phyloP scores from a whole-genome alignment of 2,329 filamentous ascomycete genomes.

The Coniochaeta ligniaria region DNA sequence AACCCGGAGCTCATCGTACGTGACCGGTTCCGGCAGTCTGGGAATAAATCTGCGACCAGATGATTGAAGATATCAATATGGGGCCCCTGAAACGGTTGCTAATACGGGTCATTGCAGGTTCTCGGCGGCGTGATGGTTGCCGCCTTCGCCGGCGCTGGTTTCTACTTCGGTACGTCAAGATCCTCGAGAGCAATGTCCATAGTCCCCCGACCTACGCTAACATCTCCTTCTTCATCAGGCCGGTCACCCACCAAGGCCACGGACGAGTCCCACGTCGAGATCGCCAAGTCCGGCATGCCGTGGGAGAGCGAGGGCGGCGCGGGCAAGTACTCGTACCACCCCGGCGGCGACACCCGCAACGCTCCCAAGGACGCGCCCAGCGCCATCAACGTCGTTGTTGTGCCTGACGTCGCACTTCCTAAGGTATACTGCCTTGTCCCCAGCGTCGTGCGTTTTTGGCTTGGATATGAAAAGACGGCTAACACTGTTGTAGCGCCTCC shows the following conservation, averaged over 20 bases:
- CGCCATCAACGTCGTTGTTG: slow-evolving; percentile 88
- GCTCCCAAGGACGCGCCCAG: slow-evolving; percentile 84
- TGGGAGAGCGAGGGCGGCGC: slow-evolving; percentile 68
- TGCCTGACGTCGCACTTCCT: slow-evolving; percentile 88
- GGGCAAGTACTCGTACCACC: slow-evolving; percentile 74
- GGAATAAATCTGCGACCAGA: background rate
- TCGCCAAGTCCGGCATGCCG: slow-evolving; percentile 75
- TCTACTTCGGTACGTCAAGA: slow-evolving; percentile 65
- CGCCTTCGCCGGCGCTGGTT: slow-evolving; percentile 81
- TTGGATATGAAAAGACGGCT: slow-evolving; percentile 2
- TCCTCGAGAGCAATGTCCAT: background rate
- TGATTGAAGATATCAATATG: background rate
- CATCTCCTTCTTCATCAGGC: slow-evolving; percentile 38
- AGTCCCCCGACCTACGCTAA: slow-evolving; percentile 1
- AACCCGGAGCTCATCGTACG: slow-evolving; percentile 40
- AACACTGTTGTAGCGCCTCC: slow-evolving; percentile 58
- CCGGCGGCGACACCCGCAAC: slow-evolving; percentile 71
- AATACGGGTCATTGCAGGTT: slow-evolving; percentile 49
- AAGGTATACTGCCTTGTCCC: slow-evolving; percentile 47
- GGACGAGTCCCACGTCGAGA: slow-evolving; percentile 70
- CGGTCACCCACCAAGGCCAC: slow-evolving; percentile 77
- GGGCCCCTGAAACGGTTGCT: slow-evolving; percentile 4
- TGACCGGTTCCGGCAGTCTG: slow-evolving; percentile 15
- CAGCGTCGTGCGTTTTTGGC: background rate
- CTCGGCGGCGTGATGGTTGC: slow-evolving; percentile 86